phyloP scores from a whole-genome alignment of 2,329 filamentous ascomycete genomes.

The Arachnomyces sp. region DNA sequence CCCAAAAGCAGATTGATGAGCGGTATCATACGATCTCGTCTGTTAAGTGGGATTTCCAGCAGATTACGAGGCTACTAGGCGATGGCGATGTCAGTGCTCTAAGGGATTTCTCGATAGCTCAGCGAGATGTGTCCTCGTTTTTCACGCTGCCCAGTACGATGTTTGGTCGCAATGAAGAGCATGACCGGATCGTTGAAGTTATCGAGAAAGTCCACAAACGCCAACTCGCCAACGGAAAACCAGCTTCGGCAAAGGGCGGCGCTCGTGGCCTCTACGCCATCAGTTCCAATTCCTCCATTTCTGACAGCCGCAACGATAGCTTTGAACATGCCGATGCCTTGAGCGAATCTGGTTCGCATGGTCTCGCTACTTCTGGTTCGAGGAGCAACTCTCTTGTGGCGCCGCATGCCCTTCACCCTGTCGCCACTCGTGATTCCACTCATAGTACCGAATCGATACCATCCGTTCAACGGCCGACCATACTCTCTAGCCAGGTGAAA shows the following conservation, averaged over 20 bases:
- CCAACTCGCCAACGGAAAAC: constrained; percentile 39
- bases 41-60: constrained; percentile 68
- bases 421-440: constrained; percentile 27
- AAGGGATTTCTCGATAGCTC: constrained; percentile 64
- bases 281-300: constrained; percentile 46
- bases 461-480: constrained; percentile 22
- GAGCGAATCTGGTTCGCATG: constrained; percentile 44
- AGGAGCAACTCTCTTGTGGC: constrained; percentile 10
- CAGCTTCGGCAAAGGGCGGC: constrained; percentile 22
- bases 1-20: constrained; percentile 76
- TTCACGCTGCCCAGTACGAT: constrained; percentile 77
- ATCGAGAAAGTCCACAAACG: constrained; percentile 68
- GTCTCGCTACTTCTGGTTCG: constrained; percentile 21
- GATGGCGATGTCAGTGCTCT: constrained; percentile 66
- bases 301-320: constrained; percentile 42
- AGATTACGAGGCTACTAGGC: constrained; percentile 64
- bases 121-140: constrained; percentile 84
- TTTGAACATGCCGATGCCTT: constrained; percentile 46
- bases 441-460: constrained; percentile 27
- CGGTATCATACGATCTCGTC: constrained; percentile 85
- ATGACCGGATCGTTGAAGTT: constrained; percentile 59
- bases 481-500: constrained; percentile 23
- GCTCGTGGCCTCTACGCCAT: constrained; percentile 39
- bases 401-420: constrained; percentile 20
- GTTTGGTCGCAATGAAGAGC: constrained; percentile 70